Evolutionary conservation across 2,329 filamentous ascomycete species (phyloP), one percentile per base, ranked within the genome.

Genomic region (Hypoxylon sp.): DNA sequence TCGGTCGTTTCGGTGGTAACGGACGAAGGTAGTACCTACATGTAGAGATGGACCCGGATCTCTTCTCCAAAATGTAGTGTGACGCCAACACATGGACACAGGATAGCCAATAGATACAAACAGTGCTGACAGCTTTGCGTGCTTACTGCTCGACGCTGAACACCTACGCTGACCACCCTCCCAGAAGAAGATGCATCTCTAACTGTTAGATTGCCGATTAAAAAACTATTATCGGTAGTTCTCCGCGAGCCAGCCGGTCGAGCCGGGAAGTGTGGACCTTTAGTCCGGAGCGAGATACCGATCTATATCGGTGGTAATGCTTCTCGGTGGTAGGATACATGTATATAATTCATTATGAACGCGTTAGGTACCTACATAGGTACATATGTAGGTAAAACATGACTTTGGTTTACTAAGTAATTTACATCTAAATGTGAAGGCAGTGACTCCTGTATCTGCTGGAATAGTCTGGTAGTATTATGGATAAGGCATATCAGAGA

Each of bases 1-100:
- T 31, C 29, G 29, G 29, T 31, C 29, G 29, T 31, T 6, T 61
- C 39, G 44, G 35, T 48, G 62, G 57, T 22, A 35, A 69, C 62
- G 69, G 62, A 63, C 55, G 55, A 71, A 57, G 61, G 57, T 53
- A 53, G 66, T n/a, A n/a, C n/a, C n/a, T n/a, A n/a, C n/a, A n/a
- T n/a, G n/a, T 22, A 22, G 19, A 22, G 19, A 61, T 55, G 24
- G 46, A 47, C 59, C 50, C 63, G 66, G 63, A 5, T 44, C 52
- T 62, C 29, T 42, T 64, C 66, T 64, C 66, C 52, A 67, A 61
- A 17, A 66, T 62, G 66, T 55, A 60, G 66, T 66, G 66, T 60
- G 42, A 69, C 66, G 64, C 59, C 37, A 60, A 59, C 37, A 39
- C 24, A 46, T 53, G 13, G 37, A 55, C 29, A 33, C 46, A 50